Conservation (phyloP, 2,329 filamentous ascomycete species). For the Leptographium procerum region DNA sequence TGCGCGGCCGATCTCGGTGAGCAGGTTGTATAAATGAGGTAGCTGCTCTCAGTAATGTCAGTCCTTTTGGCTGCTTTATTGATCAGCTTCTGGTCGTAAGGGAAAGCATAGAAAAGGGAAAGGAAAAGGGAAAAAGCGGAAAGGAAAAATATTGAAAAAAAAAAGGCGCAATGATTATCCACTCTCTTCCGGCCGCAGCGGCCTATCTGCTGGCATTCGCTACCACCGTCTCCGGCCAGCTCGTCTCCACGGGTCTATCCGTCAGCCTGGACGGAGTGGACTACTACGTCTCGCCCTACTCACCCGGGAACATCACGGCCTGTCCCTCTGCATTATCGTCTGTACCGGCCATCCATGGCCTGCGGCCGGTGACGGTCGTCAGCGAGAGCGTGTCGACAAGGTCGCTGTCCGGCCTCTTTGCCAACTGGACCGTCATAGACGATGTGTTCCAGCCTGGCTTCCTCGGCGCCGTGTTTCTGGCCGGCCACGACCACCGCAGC, state of each 20-base stretch:
- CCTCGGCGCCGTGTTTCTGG: slow-evolving; percentile 14
- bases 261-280: slow-evolving; percentile 19
- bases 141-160: too few relatives aligned
- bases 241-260: slow-evolving; percentile 20
- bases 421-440: slow-evolving; percentile 19
- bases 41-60: too few relatives aligned
- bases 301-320: slow-evolving; percentile 17
- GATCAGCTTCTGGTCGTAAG: too few relatives aligned
- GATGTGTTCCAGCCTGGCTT: slow-evolving; percentile 19
- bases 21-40: too few relatives aligned
- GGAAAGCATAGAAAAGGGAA: too few relatives aligned
- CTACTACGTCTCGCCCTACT: slow-evolving; percentile 24
- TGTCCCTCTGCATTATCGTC: slow-evolving; percentile 8
- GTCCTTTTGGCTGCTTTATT: too few relatives aligned
- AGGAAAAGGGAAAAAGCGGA: too few relatives aligned
- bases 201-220: background rate
- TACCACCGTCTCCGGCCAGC: slow-evolving; percentile 2
- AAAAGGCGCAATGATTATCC: too few relatives aligned
- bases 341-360: slow-evolving; percentile 16
- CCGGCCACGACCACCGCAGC: slow-evolving; percentile 8
- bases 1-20: too few relatives aligned
- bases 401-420: slow-evolving; percentile 15
- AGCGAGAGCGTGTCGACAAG: slow-evolving; percentile 12
- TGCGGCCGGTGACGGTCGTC: slow-evolving; percentile 24
- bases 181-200: background rate